These are phyloP conservation scores for Fusarium sp. DNA, from an alignment of 2,329 filamentous ascomycete genomes.

Conservation along the genomic window DNA sequence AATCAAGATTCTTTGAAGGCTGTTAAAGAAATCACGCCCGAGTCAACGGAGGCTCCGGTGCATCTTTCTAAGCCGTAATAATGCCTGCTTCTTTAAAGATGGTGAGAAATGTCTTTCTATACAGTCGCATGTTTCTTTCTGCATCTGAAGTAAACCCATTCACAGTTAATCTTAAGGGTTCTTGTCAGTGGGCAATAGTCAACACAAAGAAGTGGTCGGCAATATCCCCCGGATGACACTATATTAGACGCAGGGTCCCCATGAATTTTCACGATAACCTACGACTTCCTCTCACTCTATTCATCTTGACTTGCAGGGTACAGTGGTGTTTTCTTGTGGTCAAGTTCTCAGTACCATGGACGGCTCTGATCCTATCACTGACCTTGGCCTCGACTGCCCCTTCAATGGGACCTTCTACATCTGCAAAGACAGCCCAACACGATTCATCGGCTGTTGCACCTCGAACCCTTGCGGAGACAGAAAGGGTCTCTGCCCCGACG, in stretches of 20 bases:
- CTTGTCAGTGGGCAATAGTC: not conserved
- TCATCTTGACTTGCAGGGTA: no score
- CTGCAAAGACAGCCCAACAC: slow-evolving; percentile 45
- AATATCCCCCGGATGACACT: not conserved
- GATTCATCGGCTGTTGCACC: slow-evolving; percentile 57
- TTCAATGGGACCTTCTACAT: slow-evolving; percentile 52
- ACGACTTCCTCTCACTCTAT: accelerated
- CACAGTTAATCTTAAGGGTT: no score
- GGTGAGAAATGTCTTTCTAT: not conserved
- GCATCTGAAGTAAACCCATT: no score
- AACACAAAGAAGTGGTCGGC: not conserved
- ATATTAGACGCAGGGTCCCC: not conserved
- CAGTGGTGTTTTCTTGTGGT: not conserved
- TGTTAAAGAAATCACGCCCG: not conserved
- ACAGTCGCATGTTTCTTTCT: not conserved
- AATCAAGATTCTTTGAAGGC: not conserved
- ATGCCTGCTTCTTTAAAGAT: not conserved
- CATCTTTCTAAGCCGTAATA: not conserved
- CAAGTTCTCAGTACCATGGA: slow-evolving; percentile 12
- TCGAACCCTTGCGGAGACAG: slow-evolving; percentile 47
- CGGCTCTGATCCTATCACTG: slow-evolving; percentile 8
- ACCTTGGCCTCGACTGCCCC: slow-evolving; percentile 49
- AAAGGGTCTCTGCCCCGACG: slow-evolving; percentile 34
- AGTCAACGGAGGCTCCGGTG: not conserved
- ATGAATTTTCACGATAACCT: not conserved